Evolutionary conservation across 2,329 filamentous ascomycete genomes (phyloP), one percentile per base, ranked within the genome.

Genomic region (Ophiostoma sp.): DNA sequence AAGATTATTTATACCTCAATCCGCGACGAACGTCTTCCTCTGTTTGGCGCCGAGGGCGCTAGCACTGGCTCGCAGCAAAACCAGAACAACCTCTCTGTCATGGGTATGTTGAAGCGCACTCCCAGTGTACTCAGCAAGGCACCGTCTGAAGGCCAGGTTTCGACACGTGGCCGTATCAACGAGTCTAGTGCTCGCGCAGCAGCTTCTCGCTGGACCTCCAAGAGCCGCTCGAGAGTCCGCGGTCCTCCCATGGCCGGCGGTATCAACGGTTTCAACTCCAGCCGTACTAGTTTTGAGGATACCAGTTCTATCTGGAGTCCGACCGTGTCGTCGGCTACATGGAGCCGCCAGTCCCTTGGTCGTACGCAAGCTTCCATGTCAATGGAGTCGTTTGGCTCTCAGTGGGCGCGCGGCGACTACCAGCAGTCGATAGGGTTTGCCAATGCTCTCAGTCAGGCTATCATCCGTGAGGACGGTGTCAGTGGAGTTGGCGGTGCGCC

Each of bases 391-490:
- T 89, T 98, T 75, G 90, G 89, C 27, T 93, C 92, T 1, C 89
- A 88, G 5, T 73, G 70, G 68, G 69, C 67, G 7, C 86, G 89
- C 66, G 89, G 88, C 60, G 93, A 96, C 76, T 97, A 94, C 78
- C 93, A 97, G 79, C 94, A 97, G 79, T 96, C 93, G 0, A 97
- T 99, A 77, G 95, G 95, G 0, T 99, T 99, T 77, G 95, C 95
- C 69, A 98, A 97, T 78, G 95, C 95, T 4, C 84, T 99, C 13
- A 97, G 93, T 75, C 94, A 98, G 78, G 94, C 94, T 48, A 99
- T 98, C 74, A 97, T 97, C 74, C 91, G 95, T 4, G 94, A 97
- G 76, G 93, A 96, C 76, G 83, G 83, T 60, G 81, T 83, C 1
- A 62, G 68, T 27, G 80, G 82, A 73, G 52, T 35, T 4, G 80